phyloP scores from a whole-genome alignment of 371 early-diverging fungal genomes.

The Syncephalastrum racemosum region DNA sequence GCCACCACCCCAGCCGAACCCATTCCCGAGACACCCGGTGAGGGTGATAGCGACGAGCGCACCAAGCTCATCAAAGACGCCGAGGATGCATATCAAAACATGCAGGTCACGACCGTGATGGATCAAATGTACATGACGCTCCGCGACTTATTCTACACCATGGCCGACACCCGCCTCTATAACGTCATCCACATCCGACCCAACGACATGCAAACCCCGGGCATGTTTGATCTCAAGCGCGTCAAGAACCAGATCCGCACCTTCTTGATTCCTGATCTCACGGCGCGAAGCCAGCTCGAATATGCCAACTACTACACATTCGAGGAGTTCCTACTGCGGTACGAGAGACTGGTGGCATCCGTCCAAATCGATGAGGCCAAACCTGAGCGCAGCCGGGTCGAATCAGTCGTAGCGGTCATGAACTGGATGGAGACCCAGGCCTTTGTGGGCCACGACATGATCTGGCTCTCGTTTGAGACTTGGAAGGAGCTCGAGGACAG shows the following conservation, averaged over 20 bases:
- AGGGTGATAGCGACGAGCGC: conserved; percentile 29
- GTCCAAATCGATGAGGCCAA: conserved; percentile 42
- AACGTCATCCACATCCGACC: conserved; percentile 83
- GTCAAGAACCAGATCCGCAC: conserved; percentile 68
- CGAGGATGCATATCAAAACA: conserved; percentile 49
- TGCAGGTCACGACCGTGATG: conserved; percentile 63
- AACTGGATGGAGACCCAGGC: conserved; percentile 46
- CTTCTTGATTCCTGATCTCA: conserved; percentile 63
- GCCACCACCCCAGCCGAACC: conserved; percentile 1
- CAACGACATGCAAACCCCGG: conserved; percentile 65
- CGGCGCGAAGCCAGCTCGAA: conserved; percentile 50
- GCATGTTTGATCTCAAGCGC: conserved; percentile 53
- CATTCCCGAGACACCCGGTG: conserved; percentile 19
- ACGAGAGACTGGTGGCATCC: conserved; percentile 36
- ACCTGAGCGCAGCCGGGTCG: conserved; percentile 37
- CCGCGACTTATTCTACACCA: conserved; percentile 66
- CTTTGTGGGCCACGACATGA: conserved; percentile 58
- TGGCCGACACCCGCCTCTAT: conserved; percentile 83
- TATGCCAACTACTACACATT: conserved; percentile 65
- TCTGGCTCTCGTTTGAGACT: conserved; percentile 69
- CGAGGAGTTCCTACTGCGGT: conserved; percentile 67
- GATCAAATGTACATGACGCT: conserved; percentile 68
- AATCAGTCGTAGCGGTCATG: conserved; percentile 43
- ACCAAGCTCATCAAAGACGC: conserved; percentile 39
- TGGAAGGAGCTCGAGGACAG: conserved; percentile 83